Evolutionary conservation across 345 rosid species (phyloP), one percentile per base, ranked within the genome.

Genomic region (Mallotus nudiflorus): DNA sequence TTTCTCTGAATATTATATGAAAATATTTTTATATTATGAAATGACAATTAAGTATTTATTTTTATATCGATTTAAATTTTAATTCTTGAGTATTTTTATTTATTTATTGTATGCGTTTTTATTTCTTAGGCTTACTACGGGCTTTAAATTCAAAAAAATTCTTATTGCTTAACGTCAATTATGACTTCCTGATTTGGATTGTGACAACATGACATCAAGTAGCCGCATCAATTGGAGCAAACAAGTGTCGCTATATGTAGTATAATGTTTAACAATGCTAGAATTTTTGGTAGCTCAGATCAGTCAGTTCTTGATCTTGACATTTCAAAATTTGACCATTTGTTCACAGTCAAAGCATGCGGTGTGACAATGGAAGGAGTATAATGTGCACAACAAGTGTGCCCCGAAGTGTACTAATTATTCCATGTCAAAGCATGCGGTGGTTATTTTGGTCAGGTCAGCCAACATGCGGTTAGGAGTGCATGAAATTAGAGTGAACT

Each of bases 401-500:
- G 1, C 9, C 15, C 29, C 24, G 4, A 20, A 5, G 49, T 6
- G 49, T 7, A 72, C 65, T 0, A 85, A 78, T 25, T 83, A 81
- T 33, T 3, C 11, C 9, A 78, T 85, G 86, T 76, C 84, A 2
- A 80, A 82, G 74, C 79, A 78, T 13, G 88, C 84, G 5, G 82
- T 82, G 39, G 13, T 82, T 25, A 84, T 82, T 5, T 54, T 78
- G 62, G 70, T 82, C 60, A 76, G 77, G 45, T 78, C 77, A 10
- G 83, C 83, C 12, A 82, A 83, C 28, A 3, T 29, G 72, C 83
- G 77, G 73, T 74, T 85, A 1, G 89, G 87, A 4, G 69, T 4
- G 66, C 73, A 79, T 37, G 87, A 85, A 15, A 83, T 85, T 15
- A 35, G 89, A 10, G 89, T 77, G 56, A 83, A 85, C 53, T 79